These are phyloP conservation scores for Setomelanomma holmii DNA, from an alignment of 2,329 filamentous ascomycete species.

Conservation along the genomic window DNA sequence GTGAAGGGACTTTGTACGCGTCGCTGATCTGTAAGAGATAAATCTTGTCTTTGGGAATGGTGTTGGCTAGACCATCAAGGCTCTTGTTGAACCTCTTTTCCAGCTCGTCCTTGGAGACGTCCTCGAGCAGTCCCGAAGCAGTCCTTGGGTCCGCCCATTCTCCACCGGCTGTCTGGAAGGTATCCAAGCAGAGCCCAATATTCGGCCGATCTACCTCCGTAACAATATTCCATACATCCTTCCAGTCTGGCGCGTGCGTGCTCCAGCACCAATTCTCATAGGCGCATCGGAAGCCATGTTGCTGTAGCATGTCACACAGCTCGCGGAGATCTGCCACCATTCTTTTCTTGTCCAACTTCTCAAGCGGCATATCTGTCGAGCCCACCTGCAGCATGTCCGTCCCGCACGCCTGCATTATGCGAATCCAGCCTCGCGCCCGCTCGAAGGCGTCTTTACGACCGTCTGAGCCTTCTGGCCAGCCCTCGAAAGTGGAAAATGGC, in stretches of 20 bases:
- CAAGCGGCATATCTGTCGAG: conserved; percentile 67
- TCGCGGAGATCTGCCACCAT: conserved; percentile 68
- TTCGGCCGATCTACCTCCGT: conserved; percentile 68
- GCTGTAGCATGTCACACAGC: conserved; percentile 61
- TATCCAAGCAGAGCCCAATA: conserved; percentile 77
- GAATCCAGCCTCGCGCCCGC: conserved; percentile 70
- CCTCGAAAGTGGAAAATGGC: conserved; percentile 79
- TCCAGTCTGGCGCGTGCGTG: conserved; percentile 72
- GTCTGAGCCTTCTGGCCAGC: conserved; percentile 67
- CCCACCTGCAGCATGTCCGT: conserved; percentile 73
- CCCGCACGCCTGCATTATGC: conserved; percentile 73
- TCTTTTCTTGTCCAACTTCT: conserved; percentile 60
- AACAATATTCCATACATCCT: conserved; percentile 73
- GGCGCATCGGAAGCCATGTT: conserved; percentile 66
- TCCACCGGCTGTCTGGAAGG: conserved; percentile 75
- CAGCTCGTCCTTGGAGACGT: conserved; percentile 55
- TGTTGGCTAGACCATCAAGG: conserved; percentile 62
- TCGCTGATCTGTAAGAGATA: conserved; percentile 78
- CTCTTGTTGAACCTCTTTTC: conserved; percentile 61
- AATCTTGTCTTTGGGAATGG: conserved; percentile 72
- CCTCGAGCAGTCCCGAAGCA: conserved; percentile 63
- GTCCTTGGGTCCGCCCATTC: conserved; percentile 78
- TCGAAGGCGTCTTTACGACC: conserved; percentile 69
- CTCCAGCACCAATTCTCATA: conserved; percentile 89
- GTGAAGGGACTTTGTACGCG: conserved; percentile 68